Evolutionary conservation across 2,329 filamentous ascomycete species (phyloP).

Genomic region (Colletotrichum simmondsii): DNA sequence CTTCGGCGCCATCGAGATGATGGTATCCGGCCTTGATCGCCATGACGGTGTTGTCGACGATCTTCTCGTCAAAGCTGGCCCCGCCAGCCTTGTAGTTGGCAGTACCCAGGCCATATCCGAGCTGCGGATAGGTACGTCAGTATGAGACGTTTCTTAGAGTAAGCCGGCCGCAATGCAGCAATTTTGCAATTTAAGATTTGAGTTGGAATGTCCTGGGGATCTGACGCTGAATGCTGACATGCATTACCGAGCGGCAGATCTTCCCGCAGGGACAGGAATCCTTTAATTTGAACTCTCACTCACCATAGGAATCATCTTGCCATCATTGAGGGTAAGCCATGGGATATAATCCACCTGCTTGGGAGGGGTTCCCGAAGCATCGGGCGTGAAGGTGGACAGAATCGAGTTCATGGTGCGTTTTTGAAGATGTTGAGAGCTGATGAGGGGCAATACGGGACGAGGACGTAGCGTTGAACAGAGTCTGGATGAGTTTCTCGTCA

Average conservation of each 20-base stretch:
- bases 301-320: slow-evolving; percentile 77
- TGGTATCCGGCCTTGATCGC: slow-evolving; percentile 77
- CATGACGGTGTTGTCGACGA: slow-evolving; percentile 61
- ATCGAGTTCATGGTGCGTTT: slow-evolving; percentile 54
- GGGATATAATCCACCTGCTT: slow-evolving; percentile 60
- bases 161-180: neutral
- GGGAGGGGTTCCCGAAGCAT: slow-evolving; percentile 50
- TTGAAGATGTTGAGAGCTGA: neutral
- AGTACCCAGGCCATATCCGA: slow-evolving; percentile 79
- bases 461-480: slow-evolving; percentile 19
- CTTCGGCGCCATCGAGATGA: slow-evolving; percentile 81
- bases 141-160: neutral
- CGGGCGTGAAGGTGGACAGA: slow-evolving; percentile 49
- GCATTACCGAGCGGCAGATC: neutral
- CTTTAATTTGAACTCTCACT: slow-evolving; percentile 31
- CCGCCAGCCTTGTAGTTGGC: slow-evolving; percentile 68
- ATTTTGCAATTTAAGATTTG: neutral
- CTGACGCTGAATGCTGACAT: slow-evolving; percentile 16
- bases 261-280: neutral
- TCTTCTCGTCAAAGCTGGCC: slow-evolving; percentile 64
- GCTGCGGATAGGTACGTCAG: slow-evolving; percentile 49
- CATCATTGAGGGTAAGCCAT: slow-evolving; percentile 77
- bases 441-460: neutral
- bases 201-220: neutral
- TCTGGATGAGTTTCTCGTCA: neutral